A percentile compares a stretch with the other conserved stretches of the same genome.
Evolutionary conservation across 306 rosid species (phyloP).

Genomic region (Delonix regia): DNA sequence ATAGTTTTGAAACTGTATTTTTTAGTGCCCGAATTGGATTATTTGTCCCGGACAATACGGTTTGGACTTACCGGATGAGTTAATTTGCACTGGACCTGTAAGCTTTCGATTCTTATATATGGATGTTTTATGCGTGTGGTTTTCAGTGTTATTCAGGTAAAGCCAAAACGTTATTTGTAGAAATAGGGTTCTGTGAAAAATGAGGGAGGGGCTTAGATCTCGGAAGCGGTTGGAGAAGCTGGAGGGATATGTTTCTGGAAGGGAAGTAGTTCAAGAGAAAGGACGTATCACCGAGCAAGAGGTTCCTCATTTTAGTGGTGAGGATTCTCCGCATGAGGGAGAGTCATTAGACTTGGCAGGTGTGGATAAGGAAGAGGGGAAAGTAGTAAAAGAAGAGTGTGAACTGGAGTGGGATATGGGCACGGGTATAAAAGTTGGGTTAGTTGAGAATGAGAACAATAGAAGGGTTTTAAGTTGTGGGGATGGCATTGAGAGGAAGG

Average conservation of each 20-base stretch:
- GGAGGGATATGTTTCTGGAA: conserved; percentile 29
- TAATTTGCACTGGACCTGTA: conserved; percentile 6
- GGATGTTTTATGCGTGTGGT: conserved; percentile 23
- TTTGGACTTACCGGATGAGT: background rate
- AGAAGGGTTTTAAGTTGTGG: conserved; percentile 40
- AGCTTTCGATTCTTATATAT: conserved; percentile 23
- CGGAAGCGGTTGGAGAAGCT: conserved; percentile 41
- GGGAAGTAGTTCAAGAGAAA: conserved; percentile 31
- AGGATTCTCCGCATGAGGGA: conserved; percentile 33
- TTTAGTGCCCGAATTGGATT: conserved; percentile 1
- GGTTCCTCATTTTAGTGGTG: conserved; percentile 37
- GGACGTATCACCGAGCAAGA: conserved; percentile 31
- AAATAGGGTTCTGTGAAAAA: conserved; percentile 46
- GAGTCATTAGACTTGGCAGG: conserved; percentile 18
- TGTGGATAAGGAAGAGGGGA: conserved; percentile 40
- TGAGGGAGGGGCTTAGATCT: conserved; percentile 84
- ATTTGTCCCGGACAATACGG: background rate
- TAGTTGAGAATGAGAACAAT: conserved; percentile 43
- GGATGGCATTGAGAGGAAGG: conserved; percentile 30
- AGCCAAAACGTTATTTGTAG: conserved; percentile 38
- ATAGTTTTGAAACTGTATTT: background rate
- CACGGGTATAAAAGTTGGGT: conserved; percentile 42
- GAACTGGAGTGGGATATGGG: conserved; percentile 39
- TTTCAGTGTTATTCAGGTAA: conserved; percentile 30
- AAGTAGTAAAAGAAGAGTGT: conserved; percentile 33